Conservation (phyloP, 2,329 filamentous ascomycete genomes). For the Graphilbum sp. region DNA sequence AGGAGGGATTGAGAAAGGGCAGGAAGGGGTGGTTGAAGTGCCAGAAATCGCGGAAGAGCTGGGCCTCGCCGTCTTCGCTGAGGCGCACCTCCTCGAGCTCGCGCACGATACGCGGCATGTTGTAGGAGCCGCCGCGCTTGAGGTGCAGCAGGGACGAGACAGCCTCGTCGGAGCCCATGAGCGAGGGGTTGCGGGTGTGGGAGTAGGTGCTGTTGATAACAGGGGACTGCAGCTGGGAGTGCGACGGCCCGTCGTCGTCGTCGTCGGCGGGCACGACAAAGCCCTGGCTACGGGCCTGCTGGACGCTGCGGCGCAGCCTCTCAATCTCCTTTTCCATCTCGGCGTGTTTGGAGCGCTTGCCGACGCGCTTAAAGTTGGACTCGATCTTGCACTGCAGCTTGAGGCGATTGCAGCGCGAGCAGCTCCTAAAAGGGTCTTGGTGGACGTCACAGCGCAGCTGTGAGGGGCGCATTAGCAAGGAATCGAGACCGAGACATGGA, state of each 20-base stretch:
- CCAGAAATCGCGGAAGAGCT: constrained; percentile 62
- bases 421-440: constrained; percentile 64
- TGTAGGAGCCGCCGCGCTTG: constrained; percentile 47
- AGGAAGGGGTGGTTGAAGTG: constrained; percentile 61
- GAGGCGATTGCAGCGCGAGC: constrained; percentile 61
- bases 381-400: constrained; percentile 76
- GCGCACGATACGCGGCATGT: constrained; percentile 40
- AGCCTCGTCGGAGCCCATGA: constrained; percentile 53
- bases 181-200: constrained; percentile 43
- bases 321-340: constrained; percentile 79
- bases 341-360: constrained; percentile 68
- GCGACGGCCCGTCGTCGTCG: constrained; percentile 20
- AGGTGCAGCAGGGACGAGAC: constrained; percentile 50
- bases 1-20: constrained; percentile 52
- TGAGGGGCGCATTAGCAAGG: background rate
- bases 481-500: background rate
- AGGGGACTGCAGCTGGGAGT: constrained; percentile 41
- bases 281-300: constrained; percentile 42
- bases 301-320: constrained; percentile 43
- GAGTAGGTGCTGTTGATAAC: constrained; percentile 35
- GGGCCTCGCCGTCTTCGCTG: constrained; percentile 43
- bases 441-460: constrained; percentile 72
- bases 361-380: constrained; percentile 68
- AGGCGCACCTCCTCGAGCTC: constrained; percentile 48
- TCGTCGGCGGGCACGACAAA: constrained; percentile 31